phyloP scores from a whole-genome alignment of 2,329 filamentous ascomycete species.

The Verticillium klebahnii region DNA sequence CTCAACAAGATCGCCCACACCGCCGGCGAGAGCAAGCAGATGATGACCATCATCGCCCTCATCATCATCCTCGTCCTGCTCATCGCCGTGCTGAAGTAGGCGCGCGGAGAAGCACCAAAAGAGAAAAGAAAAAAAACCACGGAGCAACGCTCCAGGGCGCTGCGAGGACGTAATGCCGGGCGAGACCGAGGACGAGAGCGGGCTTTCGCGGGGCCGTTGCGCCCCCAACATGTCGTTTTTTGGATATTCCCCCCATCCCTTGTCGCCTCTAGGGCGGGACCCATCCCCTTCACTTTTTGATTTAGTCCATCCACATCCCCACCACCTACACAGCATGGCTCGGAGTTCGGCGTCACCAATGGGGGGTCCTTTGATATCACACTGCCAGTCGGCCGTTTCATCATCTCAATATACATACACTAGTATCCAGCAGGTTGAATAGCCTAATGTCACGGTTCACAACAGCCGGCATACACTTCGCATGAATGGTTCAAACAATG shows the following conservation, averaged over 20 bases:
- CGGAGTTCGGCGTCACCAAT: not conserved
- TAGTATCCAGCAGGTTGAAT: too few species aligned
- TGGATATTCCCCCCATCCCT: not conserved
- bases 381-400: not conserved
- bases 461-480: too few species aligned
- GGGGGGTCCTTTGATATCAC: not conserved
- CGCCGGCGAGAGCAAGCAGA: conserved; percentile 82
- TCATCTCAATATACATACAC: not conserved
- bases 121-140: too few species aligned
- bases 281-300: not conserved
- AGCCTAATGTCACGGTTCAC: not conserved
- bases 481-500: not conserved
- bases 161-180: not conserved
- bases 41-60: conserved; percentile 74
- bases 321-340: not conserved
- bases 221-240: not conserved
- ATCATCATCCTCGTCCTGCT: conserved; percentile 79
- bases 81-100: conserved; percentile 75
- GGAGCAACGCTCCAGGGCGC: not conserved
- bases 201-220: not conserved
- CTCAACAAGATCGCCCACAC: conserved; percentile 68
- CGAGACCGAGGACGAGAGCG: not conserved
- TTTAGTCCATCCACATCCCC: not conserved
- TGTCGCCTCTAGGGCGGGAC: not conserved
- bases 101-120: not conserved